Evolutionary conservation across 2,329 filamentous ascomycete genomes (phyloP).

Genomic region (Pestalotiopsis sp.): DNA sequence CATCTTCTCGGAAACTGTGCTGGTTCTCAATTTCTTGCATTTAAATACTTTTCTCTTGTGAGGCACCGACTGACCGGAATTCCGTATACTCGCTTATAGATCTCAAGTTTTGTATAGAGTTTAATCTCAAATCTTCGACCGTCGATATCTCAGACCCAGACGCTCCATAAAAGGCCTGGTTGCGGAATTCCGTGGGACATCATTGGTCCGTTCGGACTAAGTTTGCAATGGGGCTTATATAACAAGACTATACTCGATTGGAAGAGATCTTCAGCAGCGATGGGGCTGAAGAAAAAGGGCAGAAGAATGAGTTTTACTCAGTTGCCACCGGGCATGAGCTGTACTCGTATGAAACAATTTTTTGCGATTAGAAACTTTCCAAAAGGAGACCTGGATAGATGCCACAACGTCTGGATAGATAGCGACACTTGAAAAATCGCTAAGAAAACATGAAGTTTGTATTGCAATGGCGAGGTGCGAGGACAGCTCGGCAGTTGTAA

Average conservation of each 20-base stretch:
- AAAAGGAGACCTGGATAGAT: too few species aligned
- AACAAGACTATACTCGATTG: background rate
- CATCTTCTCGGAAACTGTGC: background rate
- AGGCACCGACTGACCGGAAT: background rate
- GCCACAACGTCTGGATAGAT: too few species aligned
- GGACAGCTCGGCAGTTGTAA: background rate
- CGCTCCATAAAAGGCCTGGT: background rate
- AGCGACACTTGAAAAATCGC: too few species aligned
- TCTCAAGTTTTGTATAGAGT: background rate
- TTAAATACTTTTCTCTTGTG: background rate
- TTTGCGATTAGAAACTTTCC: too few species aligned
- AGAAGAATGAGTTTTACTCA: background rate
- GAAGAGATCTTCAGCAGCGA: background rate
- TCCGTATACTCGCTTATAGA: background rate
- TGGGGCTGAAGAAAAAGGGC: background rate
- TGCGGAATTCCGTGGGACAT: background rate
- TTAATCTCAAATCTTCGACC: background rate
- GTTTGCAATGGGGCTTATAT: background rate
- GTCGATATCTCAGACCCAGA: background rate
- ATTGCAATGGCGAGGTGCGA: background rate
- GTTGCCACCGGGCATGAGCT: background rate
- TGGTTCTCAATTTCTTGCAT: background rate
- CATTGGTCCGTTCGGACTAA: background rate
- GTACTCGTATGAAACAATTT: too few species aligned
- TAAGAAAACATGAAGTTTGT: too few species aligned